A percentile compares a stretch with the other conserved stretches of the same genome.
phyloP scores from a whole-genome alignment of 495 filamentous ascomycete genomes.

The Bacidia rubella region DNA sequence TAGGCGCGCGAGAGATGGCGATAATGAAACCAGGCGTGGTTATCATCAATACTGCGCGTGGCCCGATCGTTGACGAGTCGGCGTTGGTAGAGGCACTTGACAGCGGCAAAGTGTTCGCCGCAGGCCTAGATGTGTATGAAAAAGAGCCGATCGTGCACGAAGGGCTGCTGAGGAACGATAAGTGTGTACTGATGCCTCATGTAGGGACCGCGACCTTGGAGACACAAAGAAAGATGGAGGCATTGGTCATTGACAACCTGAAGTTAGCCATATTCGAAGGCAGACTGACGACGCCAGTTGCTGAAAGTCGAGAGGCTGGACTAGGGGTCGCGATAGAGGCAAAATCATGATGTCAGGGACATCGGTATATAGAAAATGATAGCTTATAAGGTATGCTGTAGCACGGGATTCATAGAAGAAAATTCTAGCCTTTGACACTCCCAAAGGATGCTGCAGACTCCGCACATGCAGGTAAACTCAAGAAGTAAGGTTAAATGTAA shows the following conservation, averaged over 20 bases:
- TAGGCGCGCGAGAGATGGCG: constrained; percentile 44
- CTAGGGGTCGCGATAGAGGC: not conserved
- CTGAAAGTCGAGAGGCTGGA: constrained; percentile 42
- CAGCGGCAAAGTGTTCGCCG: constrained; percentile 52
- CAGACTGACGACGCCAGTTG: constrained; percentile 52
- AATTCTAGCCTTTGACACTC: too few relatives aligned
- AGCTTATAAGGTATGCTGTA: not conserved
- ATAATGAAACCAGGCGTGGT: constrained; percentile 53
- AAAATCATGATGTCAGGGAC: too few relatives aligned
- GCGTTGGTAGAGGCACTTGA: constrained; percentile 55
- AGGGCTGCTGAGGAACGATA: constrained; percentile 53
- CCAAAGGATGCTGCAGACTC: too few relatives aligned
- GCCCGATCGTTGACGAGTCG: constrained; percentile 61
- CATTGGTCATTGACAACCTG: constrained; percentile 57
- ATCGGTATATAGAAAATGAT: too few relatives aligned
- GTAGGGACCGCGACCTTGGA: constrained; percentile 60
- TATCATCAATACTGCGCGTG: constrained; percentile 57
- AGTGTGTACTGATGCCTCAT: constrained; percentile 65
- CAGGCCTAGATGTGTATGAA: constrained; percentile 64
- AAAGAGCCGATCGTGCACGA: constrained; percentile 56
- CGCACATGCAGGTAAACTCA: too few relatives aligned
- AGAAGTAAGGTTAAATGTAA: not conserved
- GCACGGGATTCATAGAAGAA: not conserved
- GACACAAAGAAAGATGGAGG: constrained; percentile 65
- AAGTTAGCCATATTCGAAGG: constrained; percentile 49